phyloP scores from a whole-genome alignment of 2,329 filamentous ascomycete genomes.

The Fusarium equiseti region DNA sequence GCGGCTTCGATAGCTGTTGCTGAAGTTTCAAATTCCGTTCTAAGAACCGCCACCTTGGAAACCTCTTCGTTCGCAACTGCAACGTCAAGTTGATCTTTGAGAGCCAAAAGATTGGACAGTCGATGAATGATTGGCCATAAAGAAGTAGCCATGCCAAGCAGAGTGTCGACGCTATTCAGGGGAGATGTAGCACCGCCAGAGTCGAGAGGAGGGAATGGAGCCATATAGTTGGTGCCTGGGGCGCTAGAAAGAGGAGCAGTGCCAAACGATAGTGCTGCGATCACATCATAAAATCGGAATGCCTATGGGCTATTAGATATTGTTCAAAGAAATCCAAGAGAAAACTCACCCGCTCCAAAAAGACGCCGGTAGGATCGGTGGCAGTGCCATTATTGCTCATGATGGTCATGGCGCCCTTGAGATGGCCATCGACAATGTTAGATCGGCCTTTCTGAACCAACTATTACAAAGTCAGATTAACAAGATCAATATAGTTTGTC shows the following conservation, averaged over 20 bases:
- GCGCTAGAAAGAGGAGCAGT: constrained; percentile 67
- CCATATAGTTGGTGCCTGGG: constrained; percentile 60
- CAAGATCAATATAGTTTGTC: neutral
- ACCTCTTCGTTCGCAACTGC: constrained; percentile 58
- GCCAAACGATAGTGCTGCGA: constrained; percentile 71
- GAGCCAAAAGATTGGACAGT: constrained; percentile 65
- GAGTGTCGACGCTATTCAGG: constrained; percentile 66
- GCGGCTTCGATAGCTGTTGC: constrained; percentile 67
- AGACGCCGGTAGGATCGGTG: constrained; percentile 65
- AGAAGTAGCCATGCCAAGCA: constrained; percentile 71
- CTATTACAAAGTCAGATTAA: constrained; percentile 52
- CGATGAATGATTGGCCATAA: constrained; percentile 74
- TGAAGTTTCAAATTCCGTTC: constrained; percentile 63
- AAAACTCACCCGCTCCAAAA: constrained; percentile 67
- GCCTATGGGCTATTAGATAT: constrained; percentile 56
- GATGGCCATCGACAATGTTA: constrained; percentile 70
- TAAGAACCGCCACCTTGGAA: constrained; percentile 61
- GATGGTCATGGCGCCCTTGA: constrained; percentile 72
- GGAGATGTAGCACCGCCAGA: constrained; percentile 60
- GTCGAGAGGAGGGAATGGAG: constrained; percentile 62
- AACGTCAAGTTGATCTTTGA: constrained; percentile 64
- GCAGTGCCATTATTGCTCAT: constrained; percentile 63
- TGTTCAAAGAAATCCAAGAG: neutral
- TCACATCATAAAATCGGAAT: constrained; percentile 75
- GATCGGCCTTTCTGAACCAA: constrained; percentile 70